These are phyloP conservation scores for Pseudogymnoascus sp. DNA, from an alignment of 2,329 filamentous ascomycete species.

Conservation along the genomic window DNA sequence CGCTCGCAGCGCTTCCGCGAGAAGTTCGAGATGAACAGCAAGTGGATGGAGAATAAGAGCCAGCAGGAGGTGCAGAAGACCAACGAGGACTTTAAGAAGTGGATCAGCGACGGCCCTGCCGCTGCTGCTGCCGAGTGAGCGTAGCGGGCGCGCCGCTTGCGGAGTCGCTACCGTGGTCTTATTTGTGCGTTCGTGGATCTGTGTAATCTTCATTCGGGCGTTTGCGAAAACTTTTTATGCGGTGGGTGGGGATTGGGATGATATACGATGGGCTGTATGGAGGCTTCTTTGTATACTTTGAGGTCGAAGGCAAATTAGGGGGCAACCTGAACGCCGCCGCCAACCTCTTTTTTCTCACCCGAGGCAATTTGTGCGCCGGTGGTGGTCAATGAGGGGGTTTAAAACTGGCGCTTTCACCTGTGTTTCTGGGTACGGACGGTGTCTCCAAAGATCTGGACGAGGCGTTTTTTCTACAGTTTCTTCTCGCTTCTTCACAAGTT, in stretches of 20 bases:
- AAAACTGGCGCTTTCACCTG: neutral
- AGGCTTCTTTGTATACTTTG: neutral
- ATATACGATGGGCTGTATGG: slow-evolving; percentile 5
- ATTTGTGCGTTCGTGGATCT: neutral
- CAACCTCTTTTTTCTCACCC: neutral
- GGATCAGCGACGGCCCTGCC: slow-evolving; percentile 32
- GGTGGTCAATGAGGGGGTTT: neutral
- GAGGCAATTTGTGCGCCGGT: neutral
- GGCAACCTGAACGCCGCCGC: neutral
- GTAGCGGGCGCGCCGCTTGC: too few species aligned
- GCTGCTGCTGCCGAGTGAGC: neutral
- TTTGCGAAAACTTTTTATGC: neutral
- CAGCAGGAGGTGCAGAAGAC: slow-evolving; percentile 40
- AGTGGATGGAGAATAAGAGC: slow-evolving; percentile 36
- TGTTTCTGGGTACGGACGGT: neutral
- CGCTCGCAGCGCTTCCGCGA: slow-evolving; percentile 40
- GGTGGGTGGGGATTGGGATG: neutral
- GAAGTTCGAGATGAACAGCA: slow-evolving; percentile 44
- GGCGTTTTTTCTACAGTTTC: neutral
- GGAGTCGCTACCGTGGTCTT: too few species aligned
- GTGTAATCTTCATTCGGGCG: neutral
- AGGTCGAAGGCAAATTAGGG: neutral
- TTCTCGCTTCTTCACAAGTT: neutral
- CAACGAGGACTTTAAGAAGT: slow-evolving; percentile 39
- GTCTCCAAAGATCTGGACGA: neutral